phyloP scores from a whole-genome alignment of 176 grass and related monocot species.

The Musa schizocarpa region DNA sequence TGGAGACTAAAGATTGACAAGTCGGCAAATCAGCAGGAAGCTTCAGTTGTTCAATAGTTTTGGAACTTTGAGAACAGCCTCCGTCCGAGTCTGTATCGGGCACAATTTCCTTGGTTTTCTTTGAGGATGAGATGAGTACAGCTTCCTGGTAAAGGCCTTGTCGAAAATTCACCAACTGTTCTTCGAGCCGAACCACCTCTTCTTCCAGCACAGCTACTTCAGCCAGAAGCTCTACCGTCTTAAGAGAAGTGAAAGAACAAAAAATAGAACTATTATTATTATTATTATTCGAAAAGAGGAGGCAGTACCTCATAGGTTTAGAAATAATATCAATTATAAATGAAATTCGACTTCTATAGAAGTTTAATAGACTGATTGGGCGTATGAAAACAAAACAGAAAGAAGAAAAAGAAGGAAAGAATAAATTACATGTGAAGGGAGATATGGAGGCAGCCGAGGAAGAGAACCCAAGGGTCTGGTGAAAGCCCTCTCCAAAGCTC shows the following conservation, averaged over 20 bases:
- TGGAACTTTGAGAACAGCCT: background rate
- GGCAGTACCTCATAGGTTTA: too few relatives aligned
- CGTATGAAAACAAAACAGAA: background rate
- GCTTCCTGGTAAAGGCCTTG: conserved; percentile 95
- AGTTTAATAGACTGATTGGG: background rate
- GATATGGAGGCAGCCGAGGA: conserved; percentile 92
- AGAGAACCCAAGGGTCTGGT: conserved; percentile 87
- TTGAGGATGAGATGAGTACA: conserved; percentile 48
- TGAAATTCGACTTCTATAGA: background rate
- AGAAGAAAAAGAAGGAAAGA: background rate
- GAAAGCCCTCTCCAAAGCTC: conserved; percentile 87
- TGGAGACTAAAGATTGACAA: conserved; percentile 9
- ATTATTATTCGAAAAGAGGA: too few relatives aligned
- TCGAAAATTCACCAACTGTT: conserved; percentile 95
- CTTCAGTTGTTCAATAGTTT: conserved; percentile 28
- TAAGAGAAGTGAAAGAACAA: conserved; percentile 14
- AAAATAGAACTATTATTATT: background rate
- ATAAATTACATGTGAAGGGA: conserved; percentile 61
- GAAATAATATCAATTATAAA: conserved; percentile 10
- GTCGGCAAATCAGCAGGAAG: conserved; percentile 19
- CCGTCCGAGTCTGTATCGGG: background rate
- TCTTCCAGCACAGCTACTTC: conserved; percentile 97
- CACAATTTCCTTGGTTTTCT: conserved; percentile 24
- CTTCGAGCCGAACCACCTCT: conserved; percentile 89
- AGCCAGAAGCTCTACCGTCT: conserved; percentile 87